Conservation (phyloP, 1,139 yeast genomes). For the Zhuliangozyma blackwelliae region DNA sequence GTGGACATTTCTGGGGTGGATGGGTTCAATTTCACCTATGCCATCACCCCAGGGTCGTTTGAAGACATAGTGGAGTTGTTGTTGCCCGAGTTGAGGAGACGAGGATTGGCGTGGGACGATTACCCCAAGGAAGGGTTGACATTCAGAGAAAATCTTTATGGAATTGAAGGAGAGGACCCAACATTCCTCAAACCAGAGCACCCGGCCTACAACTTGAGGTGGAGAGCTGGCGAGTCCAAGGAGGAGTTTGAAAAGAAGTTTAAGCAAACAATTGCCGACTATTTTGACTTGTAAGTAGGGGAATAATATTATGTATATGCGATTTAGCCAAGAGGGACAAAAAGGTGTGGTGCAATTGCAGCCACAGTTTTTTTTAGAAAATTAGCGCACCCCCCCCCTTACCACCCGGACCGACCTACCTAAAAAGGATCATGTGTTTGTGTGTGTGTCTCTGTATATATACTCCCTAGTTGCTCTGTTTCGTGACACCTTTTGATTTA, state of each 20-base stretch:
- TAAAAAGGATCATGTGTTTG: background rate
- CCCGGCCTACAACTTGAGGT: slow-evolving; percentile 34
- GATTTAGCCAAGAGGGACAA: too few species aligned
- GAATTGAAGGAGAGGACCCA: slow-evolving; percentile 15
- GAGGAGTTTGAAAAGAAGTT: slow-evolving; percentile 28
- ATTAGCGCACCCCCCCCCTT: too few species aligned
- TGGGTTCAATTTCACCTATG: slow-evolving; percentile 25
- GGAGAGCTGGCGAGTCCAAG: slow-evolving; percentile 31
- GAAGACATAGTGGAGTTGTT: slow-evolving; percentile 23
- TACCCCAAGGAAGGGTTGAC: slow-evolving; percentile 21
- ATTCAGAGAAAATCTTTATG: slow-evolving; percentile 21
- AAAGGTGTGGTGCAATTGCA: too few species aligned
- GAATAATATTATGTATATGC: background rate
- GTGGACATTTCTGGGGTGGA: slow-evolving; percentile 24
- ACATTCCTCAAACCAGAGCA: slow-evolving; percentile 20
- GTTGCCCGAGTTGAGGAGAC: slow-evolving; percentile 20
- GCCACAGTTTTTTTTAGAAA: too few species aligned
- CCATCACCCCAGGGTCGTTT: slow-evolving; percentile 21
- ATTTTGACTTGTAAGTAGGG: background rate
- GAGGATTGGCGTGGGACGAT: slow-evolving; percentile 25
- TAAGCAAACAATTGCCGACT: slow-evolving; percentile 13
- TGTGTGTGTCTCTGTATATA: too few species aligned
- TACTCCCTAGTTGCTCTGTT: too few species aligned
- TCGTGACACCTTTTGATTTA: too few species aligned
- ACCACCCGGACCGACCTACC: background rate